Conservation (phyloP, 192 early-diverging fungal genomes). For the Mortierella claussenii region DNA sequence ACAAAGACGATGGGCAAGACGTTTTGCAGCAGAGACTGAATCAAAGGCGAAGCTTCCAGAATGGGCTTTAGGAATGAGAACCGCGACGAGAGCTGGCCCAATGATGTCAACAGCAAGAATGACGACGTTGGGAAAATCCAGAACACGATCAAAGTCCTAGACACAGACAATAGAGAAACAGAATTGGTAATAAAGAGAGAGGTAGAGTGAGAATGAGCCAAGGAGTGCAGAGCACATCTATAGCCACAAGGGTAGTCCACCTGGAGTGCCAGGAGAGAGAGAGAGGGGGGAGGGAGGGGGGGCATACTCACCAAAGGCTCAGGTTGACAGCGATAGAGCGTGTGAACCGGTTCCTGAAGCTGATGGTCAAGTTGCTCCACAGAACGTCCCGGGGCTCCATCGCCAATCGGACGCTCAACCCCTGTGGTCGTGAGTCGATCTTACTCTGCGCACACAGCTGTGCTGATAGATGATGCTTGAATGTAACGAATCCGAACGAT, state of each 20-base stretch:
- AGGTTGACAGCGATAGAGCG: slow-evolving; percentile 58
- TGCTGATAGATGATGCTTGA: slow-evolving; percentile 62
- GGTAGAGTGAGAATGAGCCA: neutral
- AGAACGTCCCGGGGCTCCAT: slow-evolving; percentile 72
- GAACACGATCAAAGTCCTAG: slow-evolving; percentile 66
- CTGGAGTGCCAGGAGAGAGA: too few relatives aligned
- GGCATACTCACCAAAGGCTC: slow-evolving; percentile 53
- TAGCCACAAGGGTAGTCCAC: too few relatives aligned
- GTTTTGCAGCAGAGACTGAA: slow-evolving; percentile 61
- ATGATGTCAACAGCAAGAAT: slow-evolving; percentile 65
- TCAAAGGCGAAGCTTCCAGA: slow-evolving; percentile 52
- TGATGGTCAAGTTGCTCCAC: slow-evolving; percentile 62
- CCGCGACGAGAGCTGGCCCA: slow-evolving; percentile 57
- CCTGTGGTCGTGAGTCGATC: slow-evolving; percentile 61
- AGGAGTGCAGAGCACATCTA: too few relatives aligned
- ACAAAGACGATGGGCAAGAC: slow-evolving; percentile 69
- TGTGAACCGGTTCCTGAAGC: slow-evolving; percentile 55
- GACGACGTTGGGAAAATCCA: slow-evolving; percentile 72
- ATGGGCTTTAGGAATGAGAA: slow-evolving; percentile 61
- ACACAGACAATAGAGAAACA: neutral
- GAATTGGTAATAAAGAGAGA: neutral
- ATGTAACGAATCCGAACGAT: slow-evolving; percentile 68
- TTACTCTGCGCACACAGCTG: slow-evolving; percentile 65
- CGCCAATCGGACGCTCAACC: slow-evolving; percentile 60
- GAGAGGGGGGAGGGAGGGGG: neutral